Percentiles rank a stretch among this genome's conserved stretches.
Evolutionary conservation across 805 yeast species (phyloP).

Genomic region (Pichia deserticola): DNA sequence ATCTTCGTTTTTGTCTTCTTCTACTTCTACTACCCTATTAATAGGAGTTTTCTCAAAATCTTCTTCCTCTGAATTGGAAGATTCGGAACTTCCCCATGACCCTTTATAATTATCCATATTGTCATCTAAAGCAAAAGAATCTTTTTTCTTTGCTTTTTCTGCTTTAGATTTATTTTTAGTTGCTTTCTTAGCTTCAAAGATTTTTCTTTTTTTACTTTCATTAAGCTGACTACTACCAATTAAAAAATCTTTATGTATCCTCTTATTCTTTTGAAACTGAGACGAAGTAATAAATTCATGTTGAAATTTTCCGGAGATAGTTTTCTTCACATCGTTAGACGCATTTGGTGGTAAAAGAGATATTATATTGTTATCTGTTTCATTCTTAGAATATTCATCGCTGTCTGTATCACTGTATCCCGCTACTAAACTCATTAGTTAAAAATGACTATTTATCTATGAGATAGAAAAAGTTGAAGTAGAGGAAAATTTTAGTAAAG

Average conservation of each 20-base stretch:
- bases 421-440: conserved; percentile 25
- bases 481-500: too few relatives aligned
- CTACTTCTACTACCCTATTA: background rate
- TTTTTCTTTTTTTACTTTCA: conserved; percentile 21
- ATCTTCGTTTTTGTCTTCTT: too few relatives aligned
- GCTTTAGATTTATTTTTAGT: conserved; percentile 20
- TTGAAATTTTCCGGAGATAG: conserved; percentile 20
- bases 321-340: conserved; percentile 4
- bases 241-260: conserved; percentile 18
- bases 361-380: background rate
- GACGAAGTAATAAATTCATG: conserved; percentile 33
- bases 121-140: conserved; percentile 32
- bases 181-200: conserved; percentile 21
- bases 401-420: conserved; percentile 25
- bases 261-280: conserved; percentile 35
- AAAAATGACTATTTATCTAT: too few relatives aligned
- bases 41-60: background rate
- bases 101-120: conserved; percentile 40
- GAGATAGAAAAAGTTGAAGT: too few relatives aligned
- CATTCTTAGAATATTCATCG: background rate
- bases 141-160: conserved; percentile 33
- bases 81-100: conserved; percentile 49
- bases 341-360: background rate
- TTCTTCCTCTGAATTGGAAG: conserved; percentile 1
- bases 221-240: conserved; percentile 9